phyloP scores from a whole-genome alignment of 345 rosid species.

The Arabidopsis arenosa region DNA sequence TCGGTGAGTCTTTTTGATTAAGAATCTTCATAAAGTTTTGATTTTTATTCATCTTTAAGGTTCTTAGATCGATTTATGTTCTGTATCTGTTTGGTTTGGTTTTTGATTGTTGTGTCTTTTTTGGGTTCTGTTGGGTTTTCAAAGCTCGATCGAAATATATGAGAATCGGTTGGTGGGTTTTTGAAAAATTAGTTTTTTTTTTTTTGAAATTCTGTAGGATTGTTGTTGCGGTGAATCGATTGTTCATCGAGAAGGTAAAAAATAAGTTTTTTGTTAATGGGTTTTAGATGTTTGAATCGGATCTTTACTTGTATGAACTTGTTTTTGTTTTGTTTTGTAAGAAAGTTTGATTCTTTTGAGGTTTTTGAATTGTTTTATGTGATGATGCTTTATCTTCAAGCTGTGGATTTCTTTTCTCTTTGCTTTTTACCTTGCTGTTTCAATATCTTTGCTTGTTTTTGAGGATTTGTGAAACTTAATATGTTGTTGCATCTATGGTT shows the following conservation, averaged over 20 bases:
- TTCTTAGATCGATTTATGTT: constrained; percentile 29
- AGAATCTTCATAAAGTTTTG: constrained; percentile 3
- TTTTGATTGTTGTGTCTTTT: constrained; percentile 19
- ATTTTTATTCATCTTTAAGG: neutral
- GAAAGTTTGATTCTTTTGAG: neutral
- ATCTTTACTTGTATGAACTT: constrained; percentile 25
- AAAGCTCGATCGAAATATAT: constrained; percentile 28
- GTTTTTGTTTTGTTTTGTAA: constrained; percentile 5
- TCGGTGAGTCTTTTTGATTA: neutral
- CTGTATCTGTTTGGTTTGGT: neutral
- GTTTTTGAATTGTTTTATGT: constrained; percentile 13
- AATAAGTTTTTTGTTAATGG: neutral
- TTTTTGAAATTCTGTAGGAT: constrained; percentile 10
- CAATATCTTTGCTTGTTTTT: constrained; percentile 29
- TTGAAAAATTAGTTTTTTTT: neutral
- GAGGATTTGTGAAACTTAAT: constrained; percentile 25
- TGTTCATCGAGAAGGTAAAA: neutral
- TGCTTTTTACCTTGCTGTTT: constrained; percentile 29
- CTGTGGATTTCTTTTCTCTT: constrained; percentile 25
- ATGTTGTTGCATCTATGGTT: neutral
- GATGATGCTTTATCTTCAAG: constrained; percentile 41
- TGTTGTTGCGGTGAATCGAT: constrained; percentile 15
- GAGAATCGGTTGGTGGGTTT: constrained; percentile 35
- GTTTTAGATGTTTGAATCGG: constrained; percentile 27
- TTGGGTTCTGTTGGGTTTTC: neutral